Conservation (phyloP, 225 moss, liverwort and hornwort genomes). For the Marchantia polymorpha region DNA sequence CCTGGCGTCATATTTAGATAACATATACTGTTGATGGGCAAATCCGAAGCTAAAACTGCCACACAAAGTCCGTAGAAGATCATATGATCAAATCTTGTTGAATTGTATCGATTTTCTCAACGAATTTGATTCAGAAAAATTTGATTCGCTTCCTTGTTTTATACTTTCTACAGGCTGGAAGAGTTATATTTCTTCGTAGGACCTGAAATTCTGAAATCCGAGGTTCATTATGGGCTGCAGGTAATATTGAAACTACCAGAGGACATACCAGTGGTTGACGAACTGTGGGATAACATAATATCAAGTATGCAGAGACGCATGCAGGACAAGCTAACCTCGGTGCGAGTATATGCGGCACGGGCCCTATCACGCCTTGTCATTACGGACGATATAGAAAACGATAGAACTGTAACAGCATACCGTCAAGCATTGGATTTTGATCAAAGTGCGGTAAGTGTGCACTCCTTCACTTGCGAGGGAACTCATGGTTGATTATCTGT, state of each 20-base stretch:
- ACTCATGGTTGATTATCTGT: background rate
- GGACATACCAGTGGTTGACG: conserved; percentile 59
- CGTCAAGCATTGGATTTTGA: conserved; percentile 68
- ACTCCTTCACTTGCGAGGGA: background rate
- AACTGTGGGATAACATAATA: conserved; percentile 73
- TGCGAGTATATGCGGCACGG: conserved; percentile 84
- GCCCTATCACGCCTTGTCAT: conserved; percentile 68
- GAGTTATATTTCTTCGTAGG: too few species aligned
- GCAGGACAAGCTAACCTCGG: conserved; percentile 68
- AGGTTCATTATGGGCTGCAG: conserved; percentile 34
- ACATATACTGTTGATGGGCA: too few species aligned
- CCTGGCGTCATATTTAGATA: too few species aligned
- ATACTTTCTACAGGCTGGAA: too few species aligned
- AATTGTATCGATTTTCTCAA: too few species aligned
- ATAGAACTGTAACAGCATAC: conserved; percentile 59
- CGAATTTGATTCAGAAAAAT: too few species aligned
- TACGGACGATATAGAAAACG: conserved; percentile 58
- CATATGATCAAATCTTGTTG: background rate
- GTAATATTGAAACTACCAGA: conserved; percentile 66
- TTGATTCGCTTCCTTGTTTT: too few species aligned
- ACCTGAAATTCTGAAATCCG: too few species aligned
- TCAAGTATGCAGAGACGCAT: conserved; percentile 71
- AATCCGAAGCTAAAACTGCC: too few species aligned
- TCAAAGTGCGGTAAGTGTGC: conserved; percentile 60
- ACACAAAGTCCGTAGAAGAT: background rate